Percentiles rank a stretch among this genome's conserved stretches.
phyloP scores from a whole-genome alignment of 2,329 filamentous ascomycete genomes.

The Fusarium protoensiforme region DNA sequence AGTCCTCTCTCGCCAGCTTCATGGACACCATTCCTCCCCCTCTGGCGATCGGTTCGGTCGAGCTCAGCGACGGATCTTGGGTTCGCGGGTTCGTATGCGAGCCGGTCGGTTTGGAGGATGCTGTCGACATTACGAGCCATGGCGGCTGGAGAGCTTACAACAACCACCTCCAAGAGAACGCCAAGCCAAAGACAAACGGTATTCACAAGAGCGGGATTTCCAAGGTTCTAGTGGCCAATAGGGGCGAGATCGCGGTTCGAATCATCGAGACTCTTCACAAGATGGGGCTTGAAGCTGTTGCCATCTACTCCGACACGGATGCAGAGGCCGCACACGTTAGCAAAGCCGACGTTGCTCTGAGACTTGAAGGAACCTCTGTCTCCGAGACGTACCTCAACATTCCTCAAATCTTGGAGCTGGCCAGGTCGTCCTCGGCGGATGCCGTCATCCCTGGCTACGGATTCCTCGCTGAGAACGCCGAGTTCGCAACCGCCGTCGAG shows the following conservation, averaged over 20 bases:
- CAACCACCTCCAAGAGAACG: background rate
- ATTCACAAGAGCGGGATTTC: slow-evolving; percentile 22
- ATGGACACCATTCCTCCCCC: slow-evolving; percentile 48
- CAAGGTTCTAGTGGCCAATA: slow-evolving; percentile 73
- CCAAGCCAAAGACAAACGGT: background rate
- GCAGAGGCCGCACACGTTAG: slow-evolving; percentile 74
- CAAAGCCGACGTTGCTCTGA: slow-evolving; percentile 73
- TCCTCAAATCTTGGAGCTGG: slow-evolving; percentile 66
- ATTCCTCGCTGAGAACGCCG: slow-evolving; percentile 72
- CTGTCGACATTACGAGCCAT: slow-evolving; percentile 46
- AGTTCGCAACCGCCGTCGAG: slow-evolving; percentile 65
- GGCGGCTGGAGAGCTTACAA: slow-evolving; percentile 48
- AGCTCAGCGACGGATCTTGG: slow-evolving; percentile 49
- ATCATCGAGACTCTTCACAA: slow-evolving; percentile 75
- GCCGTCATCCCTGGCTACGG: slow-evolving; percentile 76
- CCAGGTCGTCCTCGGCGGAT: slow-evolving; percentile 59
- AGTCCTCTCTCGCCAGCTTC: slow-evolving; percentile 44
- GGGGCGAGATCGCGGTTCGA: slow-evolving; percentile 71
- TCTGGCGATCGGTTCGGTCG: slow-evolving; percentile 49
- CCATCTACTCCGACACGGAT: slow-evolving; percentile 74
- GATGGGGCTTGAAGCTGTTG: slow-evolving; percentile 75
- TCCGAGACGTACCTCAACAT: slow-evolving; percentile 73
- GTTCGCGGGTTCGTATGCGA: slow-evolving; percentile 52
- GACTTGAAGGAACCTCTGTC: slow-evolving; percentile 62
- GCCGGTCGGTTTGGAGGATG: slow-evolving; percentile 44